Evolutionary conservation across 495 filamentous ascomycete species (phyloP).

Genomic region (Letharia columbiana): DNA sequence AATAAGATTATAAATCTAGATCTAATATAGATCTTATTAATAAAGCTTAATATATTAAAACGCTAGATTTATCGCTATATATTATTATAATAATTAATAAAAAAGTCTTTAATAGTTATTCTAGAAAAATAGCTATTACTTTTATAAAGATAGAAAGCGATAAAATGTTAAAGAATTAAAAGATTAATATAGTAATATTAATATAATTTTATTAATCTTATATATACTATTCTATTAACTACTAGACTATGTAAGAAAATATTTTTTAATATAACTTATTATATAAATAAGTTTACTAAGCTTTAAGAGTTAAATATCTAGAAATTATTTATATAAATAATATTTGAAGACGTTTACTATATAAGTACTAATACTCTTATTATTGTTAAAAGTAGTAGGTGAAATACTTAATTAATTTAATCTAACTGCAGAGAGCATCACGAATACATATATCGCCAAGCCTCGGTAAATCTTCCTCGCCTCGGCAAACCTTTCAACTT

Average conservation of each 20-base stretch:
- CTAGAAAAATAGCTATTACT: too few relatives aligned
- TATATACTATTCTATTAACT: slow-evolving; percentile 14
- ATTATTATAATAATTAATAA: too few relatives aligned
- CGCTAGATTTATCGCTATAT: too few relatives aligned
- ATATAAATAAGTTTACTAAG: not conserved
- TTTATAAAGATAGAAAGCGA: not conserved
- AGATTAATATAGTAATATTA: slow-evolving; percentile 17
- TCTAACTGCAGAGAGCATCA: too few relatives aligned
- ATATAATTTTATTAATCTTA: slow-evolving; percentile 16
- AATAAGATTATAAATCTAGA: too few relatives aligned
- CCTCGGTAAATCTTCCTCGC: too few relatives aligned
- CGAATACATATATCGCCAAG: too few relatives aligned
- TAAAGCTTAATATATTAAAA: too few relatives aligned
- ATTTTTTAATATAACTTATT: not conserved
- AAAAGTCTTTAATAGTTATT: too few relatives aligned
- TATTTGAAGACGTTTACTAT: not conserved
- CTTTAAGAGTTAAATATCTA: not conserved
- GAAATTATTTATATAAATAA: slow-evolving; percentile 5
- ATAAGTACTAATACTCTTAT: not conserved
- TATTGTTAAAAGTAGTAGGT: slow-evolving; percentile 4
- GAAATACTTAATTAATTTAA: too few relatives aligned
- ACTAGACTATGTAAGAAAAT: not conserved
- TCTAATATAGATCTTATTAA: too few relatives aligned
- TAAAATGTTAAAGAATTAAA: not conserved
- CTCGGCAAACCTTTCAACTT: too few relatives aligned